Evolutionary conservation across 176 grass and related monocot genomes (phyloP), one percentile per base, ranked within the genome.

Genomic region (Paspalum notatum): DNA sequence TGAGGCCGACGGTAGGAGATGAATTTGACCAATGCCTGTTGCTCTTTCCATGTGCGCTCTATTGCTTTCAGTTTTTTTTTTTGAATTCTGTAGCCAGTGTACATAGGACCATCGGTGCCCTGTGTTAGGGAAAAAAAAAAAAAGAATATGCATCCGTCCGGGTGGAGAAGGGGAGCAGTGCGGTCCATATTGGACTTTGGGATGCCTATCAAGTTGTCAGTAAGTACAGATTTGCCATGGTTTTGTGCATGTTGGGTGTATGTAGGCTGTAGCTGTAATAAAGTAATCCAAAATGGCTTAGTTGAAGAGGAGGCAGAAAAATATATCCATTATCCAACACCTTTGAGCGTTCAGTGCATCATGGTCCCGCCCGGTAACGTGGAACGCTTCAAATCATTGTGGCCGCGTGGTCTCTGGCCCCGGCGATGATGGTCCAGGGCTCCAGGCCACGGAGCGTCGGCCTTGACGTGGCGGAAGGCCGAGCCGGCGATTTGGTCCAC

Each of bases 1-100:
- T 37, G 66, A 38, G 59, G 49, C n/a, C 32, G 32, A 83, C 50
- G 59, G 32, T 72, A 67, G 68, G 46, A 71, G 67, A 60, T 79
- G 4, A 50, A 72, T 66, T 49, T 83, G 86, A 88, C 74, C 8
- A 14, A 14, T 63, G 43, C 61, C 37, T 46, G 32, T 48, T 32
- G 62, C 21, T 83, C 76, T 61, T 72, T 79, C 37, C 57, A 9
- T 74, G 1, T 22, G 41, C 10, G 39, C 15, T 39, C 4, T 5
- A 49, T 42, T 62, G 27, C 48, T 74, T 73, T 45, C 52, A 50
- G 26, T 68, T 80, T n/a, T n/a, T n/a, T n/a, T n/a, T n/a, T n/a
- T 26, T 62, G 20, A 54, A 77, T 82, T 53, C 32, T 70, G 78
- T 77, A 37, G 78, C 38, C 37, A 54, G 10, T 83, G 86, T 79